These are phyloP conservation scores for Pueraria montana DNA, from an alignment of 306 rosid species.

Conservation along the genomic window DNA sequence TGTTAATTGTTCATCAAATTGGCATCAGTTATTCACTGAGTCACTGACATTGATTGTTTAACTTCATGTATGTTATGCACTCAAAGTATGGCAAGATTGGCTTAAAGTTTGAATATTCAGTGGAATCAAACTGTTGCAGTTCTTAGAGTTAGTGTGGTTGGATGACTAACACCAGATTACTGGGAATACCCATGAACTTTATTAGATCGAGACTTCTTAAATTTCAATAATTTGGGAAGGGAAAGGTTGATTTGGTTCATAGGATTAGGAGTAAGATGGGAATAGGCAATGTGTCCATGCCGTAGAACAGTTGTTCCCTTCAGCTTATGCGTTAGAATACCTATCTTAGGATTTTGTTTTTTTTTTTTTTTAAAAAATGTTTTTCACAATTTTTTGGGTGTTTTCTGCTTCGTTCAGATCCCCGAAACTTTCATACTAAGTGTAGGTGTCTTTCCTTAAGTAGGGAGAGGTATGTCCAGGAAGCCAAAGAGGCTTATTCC, in stretches of 20 bases:
- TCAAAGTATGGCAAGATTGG: background rate
- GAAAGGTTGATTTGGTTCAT: conserved; percentile 14
- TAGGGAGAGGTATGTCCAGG: background rate
- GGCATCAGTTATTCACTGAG: conserved; percentile 5
- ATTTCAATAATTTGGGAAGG: conserved; percentile 3
- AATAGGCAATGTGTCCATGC: background rate
- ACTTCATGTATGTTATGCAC: background rate
- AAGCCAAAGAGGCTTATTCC: conserved; percentile 23
- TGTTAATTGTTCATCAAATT: background rate
- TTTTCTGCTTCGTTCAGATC: background rate
- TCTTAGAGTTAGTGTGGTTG: conserved; percentile 11
- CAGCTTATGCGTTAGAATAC: background rate
- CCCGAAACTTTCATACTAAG: background rate
- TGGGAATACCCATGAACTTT: conserved; percentile 4
- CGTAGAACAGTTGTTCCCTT: conserved; percentile 1
- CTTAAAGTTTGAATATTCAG: background rate
- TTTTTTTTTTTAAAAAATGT: background rate
- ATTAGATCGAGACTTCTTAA: background rate
- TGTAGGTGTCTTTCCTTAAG: conserved; percentile 4
- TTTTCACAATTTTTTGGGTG: background rate
- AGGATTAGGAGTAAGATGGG: conserved; percentile 29
- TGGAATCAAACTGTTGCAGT: conserved; percentile 1
- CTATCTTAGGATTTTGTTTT: background rate
- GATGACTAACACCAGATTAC: conserved; percentile 3
- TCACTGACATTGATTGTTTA: background rate